Percentiles rank a stretch among this genome's conserved stretches.
Conservation (phyloP, 768 basidiomycete species). For the Auricularia auricula-judae region DNA sequence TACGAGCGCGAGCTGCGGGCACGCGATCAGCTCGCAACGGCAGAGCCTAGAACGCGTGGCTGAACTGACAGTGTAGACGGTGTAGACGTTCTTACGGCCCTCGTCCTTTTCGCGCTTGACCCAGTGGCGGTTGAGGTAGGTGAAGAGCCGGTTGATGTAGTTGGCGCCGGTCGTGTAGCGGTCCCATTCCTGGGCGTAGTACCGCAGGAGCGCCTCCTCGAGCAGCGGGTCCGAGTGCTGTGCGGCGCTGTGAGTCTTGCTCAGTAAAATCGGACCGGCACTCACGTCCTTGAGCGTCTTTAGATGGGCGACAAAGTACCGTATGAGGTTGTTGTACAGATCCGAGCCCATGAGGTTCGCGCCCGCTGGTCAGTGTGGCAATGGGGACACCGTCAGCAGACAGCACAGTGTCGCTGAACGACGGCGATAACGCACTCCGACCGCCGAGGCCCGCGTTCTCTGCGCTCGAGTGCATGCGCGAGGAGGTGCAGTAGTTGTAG, state of each 20-base stretch:
- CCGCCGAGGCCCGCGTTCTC: slow-evolving; percentile 23
- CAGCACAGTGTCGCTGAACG: neutral
- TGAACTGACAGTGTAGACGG: slow-evolving; percentile 79
- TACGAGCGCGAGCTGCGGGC: slow-evolving; percentile 74
- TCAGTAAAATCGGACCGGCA: slow-evolving; percentile 2
- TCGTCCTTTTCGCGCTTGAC: slow-evolving; percentile 97
- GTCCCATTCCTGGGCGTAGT: slow-evolving; percentile 90
- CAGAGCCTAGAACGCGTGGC: neutral
- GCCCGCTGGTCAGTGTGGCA: slow-evolving; percentile 41
- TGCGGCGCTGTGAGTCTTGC: neutral
- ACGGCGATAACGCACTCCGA: slow-evolving; percentile 4
- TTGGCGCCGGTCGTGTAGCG: slow-evolving; percentile 94
- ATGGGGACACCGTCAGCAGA: slow-evolving; percentile 9
- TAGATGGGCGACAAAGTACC: slow-evolving; percentile 81
- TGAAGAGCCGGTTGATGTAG: slow-evolving; percentile 95
- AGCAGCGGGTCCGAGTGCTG: slow-evolving; percentile 72
- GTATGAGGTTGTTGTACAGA: slow-evolving; percentile 88
- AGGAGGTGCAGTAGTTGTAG: slow-evolving; percentile 96
- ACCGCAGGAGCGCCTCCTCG: slow-evolving; percentile 80
- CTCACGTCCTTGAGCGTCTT: slow-evolving; percentile 50
- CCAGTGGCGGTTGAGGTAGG: slow-evolving; percentile 98
- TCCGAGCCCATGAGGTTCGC: slow-evolving; percentile 96
- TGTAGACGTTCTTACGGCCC: slow-evolving; percentile 88
- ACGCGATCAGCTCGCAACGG: neutral
- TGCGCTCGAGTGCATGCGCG: slow-evolving; percentile 28